A percentile compares a stretch with the other conserved stretches of the same genome.
Conservation (phyloP, 768 basidiomycete genomes). For the Crucibulum laeve region DNA sequence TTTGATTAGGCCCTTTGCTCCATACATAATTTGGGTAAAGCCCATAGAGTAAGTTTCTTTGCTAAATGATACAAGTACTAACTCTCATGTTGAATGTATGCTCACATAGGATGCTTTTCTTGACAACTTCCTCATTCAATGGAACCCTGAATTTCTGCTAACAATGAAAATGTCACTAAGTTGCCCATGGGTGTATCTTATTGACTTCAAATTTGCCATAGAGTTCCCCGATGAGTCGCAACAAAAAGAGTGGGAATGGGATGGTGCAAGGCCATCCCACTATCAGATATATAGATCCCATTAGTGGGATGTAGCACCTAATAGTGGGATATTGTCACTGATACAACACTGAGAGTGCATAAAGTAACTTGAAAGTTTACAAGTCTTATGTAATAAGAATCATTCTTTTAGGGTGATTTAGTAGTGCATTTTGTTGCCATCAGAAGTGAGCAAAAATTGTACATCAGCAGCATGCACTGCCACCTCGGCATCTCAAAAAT, state of each 20-base stretch:
- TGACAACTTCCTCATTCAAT: constrained; percentile 26
- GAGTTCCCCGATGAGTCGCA: constrained; percentile 17
- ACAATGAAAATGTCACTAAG: constrained; percentile 6
- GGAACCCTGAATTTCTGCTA: constrained; percentile 22
- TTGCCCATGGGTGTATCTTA: constrained; percentile 24
- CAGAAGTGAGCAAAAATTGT: too few relatives aligned
- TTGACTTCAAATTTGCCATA: constrained; percentile 24
- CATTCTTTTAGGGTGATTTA: too few relatives aligned
- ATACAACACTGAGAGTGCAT: too few relatives aligned
- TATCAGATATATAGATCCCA: constrained; percentile 14
- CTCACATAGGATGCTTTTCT: constrained; percentile 20
- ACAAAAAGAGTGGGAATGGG: constrained; percentile 12
- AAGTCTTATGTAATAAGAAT: too few relatives aligned
- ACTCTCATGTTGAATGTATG: not conserved
- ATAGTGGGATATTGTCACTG: too few relatives aligned
- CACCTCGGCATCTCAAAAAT: too few relatives aligned
- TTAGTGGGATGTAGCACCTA: too few relatives aligned
- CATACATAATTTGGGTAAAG: constrained; percentile 15
- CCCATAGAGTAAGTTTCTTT: constrained; percentile 19
- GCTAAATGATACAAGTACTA: not conserved
- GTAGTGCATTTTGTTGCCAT: too few relatives aligned
- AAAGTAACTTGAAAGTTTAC: too few relatives aligned
- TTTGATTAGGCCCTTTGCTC: constrained; percentile 13
- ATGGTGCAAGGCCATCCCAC: constrained; percentile 9
- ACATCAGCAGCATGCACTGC: too few relatives aligned